Conservation (phyloP, 1,139 yeast genomes). For the Yamadazyma jaroonii region DNA sequence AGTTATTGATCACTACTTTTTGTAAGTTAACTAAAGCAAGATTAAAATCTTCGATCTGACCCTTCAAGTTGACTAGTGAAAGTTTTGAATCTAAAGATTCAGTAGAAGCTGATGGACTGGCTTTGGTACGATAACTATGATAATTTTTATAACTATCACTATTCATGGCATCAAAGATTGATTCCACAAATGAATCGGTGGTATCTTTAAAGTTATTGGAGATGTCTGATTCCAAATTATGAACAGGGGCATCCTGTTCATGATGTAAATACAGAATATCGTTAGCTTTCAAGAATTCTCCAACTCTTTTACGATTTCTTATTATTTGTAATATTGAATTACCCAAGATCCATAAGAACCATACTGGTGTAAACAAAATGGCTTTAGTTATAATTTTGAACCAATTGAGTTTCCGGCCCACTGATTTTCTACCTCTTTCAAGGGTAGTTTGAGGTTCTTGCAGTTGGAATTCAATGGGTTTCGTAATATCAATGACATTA, state of each 20-base stretch:
- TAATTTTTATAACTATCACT: slow-evolving; percentile 22
- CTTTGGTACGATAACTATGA: slow-evolving; percentile 14
- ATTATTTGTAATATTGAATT: slow-evolving; percentile 42
- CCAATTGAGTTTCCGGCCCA: slow-evolving; percentile 44
- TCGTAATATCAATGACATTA: slow-evolving; percentile 45
- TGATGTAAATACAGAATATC: slow-evolving; percentile 31
- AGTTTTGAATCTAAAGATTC: slow-evolving; percentile 2
- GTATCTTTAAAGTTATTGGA: slow-evolving; percentile 43
- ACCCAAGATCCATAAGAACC: slow-evolving; percentile 47
- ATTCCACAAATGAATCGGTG: slow-evolving; percentile 56
- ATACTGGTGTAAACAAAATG: slow-evolving; percentile 51
- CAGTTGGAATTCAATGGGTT: slow-evolving; percentile 23
- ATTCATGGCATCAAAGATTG: slow-evolving; percentile 57
- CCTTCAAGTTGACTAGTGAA: slow-evolving; percentile 14
- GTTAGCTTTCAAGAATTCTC: slow-evolving; percentile 26
- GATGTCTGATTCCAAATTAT: slow-evolving; percentile 17
- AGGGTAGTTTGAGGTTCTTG: slow-evolving; percentile 4
- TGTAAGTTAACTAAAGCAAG: slow-evolving; percentile 45
- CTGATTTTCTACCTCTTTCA: slow-evolving; percentile 13
- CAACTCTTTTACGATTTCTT: slow-evolving; percentile 31
- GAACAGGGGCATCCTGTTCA: slow-evolving; percentile 9
- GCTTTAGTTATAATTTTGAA: slow-evolving; percentile 38
- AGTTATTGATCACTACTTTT: slow-evolving; percentile 47
- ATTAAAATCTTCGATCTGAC: slow-evolving; percentile 25
- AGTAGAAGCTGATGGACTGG: background rate